Percentiles rank a stretch among this genome's conserved stretches.
These are phyloP conservation scores for Puccinia sorghi DNA, from an alignment of 1,284 basidiomycete genomes.

Conservation along the genomic window DNA sequence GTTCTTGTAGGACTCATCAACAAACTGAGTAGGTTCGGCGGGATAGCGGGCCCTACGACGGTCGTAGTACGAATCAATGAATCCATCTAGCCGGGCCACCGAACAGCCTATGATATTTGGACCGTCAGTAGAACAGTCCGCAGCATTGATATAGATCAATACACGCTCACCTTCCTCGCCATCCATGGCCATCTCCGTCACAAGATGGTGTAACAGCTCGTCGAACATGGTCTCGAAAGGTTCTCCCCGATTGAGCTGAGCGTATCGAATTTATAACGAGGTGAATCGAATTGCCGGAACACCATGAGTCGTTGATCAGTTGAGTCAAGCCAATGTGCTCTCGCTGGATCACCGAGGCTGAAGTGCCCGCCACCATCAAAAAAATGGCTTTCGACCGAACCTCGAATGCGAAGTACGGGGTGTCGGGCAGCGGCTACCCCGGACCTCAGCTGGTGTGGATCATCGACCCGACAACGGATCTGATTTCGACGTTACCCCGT, in stretches of 20 bases:
- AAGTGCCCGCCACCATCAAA: too few species aligned
- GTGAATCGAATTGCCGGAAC: neutral
- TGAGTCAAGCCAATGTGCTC: neutral
- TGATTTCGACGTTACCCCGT: too few species aligned
- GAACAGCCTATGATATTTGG: constrained; percentile 26
- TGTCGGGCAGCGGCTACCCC: too few species aligned
- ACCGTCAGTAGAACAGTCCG: constrained; percentile 13
- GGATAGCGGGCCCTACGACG: constrained; percentile 24
- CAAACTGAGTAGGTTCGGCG: constrained; percentile 36
- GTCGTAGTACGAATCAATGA: constrained; percentile 45
- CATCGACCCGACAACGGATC: too few species aligned
- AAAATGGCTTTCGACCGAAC: too few species aligned
- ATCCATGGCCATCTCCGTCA: constrained; percentile 50
- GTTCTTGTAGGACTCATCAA: constrained; percentile 41
- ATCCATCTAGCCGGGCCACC: constrained; percentile 44
- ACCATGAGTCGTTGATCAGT: neutral
- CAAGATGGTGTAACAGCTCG: constrained; percentile 30
- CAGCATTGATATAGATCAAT: neutral
- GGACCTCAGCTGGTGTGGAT: too few species aligned
- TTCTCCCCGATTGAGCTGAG: neutral
- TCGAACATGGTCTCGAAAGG: constrained; percentile 35
- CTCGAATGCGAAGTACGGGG: too few species aligned
- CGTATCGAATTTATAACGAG: neutral
- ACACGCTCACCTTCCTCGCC: constrained; percentile 41
- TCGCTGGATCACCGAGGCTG: neutral